phyloP scores from a whole-genome alignment of 192 early-diverging fungal genomes.

The Globomyces pollinis-pini region DNA sequence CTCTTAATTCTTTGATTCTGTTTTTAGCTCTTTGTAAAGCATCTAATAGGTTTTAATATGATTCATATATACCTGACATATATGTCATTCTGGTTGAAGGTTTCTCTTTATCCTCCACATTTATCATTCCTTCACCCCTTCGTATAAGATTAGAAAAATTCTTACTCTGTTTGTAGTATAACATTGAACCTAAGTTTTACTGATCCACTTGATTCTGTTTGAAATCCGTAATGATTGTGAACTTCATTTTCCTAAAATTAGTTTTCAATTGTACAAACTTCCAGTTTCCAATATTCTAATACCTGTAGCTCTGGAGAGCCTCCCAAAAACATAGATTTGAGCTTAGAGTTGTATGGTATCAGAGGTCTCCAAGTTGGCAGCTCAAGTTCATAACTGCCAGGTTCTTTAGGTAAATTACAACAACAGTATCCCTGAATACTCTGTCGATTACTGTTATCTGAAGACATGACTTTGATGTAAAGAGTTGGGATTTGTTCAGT shows the following conservation, averaged over 20 bases:
- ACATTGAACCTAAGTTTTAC: neutral
- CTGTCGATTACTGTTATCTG: conserved; percentile 1
- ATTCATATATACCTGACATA: no score
- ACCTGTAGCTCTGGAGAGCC: conserved; percentile 1
- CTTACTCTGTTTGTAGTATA: conserved; percentile 2
- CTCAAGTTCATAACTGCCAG: neutral
- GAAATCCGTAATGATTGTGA: conserved; percentile 6
- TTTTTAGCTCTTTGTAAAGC: no score
- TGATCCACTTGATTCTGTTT: conserved; percentile 8
- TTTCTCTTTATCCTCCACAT: no score
- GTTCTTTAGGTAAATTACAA: neutral
- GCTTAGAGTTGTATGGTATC: neutral
- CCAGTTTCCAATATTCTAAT: neutral
- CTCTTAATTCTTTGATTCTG: no score
- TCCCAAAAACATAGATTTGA: conserved; percentile 5
- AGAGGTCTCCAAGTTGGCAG: conserved; percentile 4
- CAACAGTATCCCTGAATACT: conserved; percentile 1
- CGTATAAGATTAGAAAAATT: no score
- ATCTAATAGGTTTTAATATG: no score
- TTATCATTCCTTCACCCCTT: no score
- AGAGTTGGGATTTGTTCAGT: neutral
- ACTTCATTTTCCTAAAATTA: no score
- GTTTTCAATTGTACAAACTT: neutral
- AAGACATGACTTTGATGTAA: conserved; percentile 4
- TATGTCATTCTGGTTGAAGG: no score